Conservation (phyloP, 805 yeast species). For the Candida sakaeoensis region DNA sequence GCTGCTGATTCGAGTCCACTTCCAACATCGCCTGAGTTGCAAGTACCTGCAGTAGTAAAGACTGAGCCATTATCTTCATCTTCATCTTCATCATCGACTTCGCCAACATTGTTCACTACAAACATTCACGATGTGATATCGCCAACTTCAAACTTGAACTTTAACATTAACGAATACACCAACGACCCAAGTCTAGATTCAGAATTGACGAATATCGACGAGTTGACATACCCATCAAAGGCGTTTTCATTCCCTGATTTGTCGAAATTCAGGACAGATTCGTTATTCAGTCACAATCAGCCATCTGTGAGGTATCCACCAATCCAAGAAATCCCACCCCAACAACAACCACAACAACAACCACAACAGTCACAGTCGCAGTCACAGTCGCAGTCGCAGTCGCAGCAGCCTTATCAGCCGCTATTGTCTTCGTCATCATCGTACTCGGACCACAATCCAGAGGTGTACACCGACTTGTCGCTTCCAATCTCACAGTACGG, state of each 20-base stretch:
- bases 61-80: neutral
- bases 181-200: neutral
- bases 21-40: slow-evolving; percentile 7
- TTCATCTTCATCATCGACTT: neutral
- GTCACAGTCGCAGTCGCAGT: too few species aligned
- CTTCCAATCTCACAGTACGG: slow-evolving; percentile 1
- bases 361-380: neutral
- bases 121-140: neutral
- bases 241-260: slow-evolving; percentile 10
- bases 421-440: too few species aligned
- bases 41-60: neutral
- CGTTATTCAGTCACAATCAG: slow-evolving; percentile 7
- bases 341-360: neutral
- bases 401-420: too few species aligned
- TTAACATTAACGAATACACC: neutral
- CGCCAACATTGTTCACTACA: neutral
- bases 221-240: neutral
- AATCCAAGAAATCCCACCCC: neutral
- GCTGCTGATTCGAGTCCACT: too few species aligned
- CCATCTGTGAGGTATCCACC: slow-evolving; percentile 3
- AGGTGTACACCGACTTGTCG: neutral
- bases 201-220: slow-evolving; percentile 1
- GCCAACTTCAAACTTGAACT: neutral
- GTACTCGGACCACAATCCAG: too few species aligned
- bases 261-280: slow-evolving; percentile 6